Percentiles rank a stretch among this genome's conserved stretches.
These are phyloP conservation scores for Chlorella vulgaris DNA, from an alignment of 139 green algal genomes.

Conservation along the genomic window DNA sequence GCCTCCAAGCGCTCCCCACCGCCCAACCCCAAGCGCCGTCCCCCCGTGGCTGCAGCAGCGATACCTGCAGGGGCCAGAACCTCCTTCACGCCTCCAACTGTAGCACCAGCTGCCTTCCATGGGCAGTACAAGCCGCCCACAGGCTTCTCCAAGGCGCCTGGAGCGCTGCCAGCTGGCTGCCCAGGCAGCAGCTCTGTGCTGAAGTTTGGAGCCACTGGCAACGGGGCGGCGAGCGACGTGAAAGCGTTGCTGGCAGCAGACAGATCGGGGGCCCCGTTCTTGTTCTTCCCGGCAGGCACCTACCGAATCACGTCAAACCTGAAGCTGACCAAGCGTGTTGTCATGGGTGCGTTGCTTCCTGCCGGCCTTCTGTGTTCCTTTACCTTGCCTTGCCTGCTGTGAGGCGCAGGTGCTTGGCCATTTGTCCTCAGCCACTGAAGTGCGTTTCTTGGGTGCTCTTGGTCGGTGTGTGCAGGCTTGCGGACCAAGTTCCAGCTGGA, in stretches of 20 bases:
- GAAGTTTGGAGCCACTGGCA: neutral
- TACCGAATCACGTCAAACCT: slow-evolving; percentile 10
- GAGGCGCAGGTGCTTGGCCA: neutral
- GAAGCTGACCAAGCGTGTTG: neutral
- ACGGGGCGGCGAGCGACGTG: neutral
- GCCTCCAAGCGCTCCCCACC: neutral
- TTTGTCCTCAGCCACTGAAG: neutral
- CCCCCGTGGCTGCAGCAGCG: too few relatives aligned
- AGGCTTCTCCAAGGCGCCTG: neutral
- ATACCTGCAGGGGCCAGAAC: neutral
- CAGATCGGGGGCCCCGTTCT: neutral
- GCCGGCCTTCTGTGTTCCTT: neutral
- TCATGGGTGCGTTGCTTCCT: neutral
- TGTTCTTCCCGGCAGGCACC: slow-evolving; percentile 5
- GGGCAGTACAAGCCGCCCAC: neutral
- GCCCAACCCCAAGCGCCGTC: neutral
- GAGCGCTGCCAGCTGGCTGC: neutral
- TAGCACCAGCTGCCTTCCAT: neutral
- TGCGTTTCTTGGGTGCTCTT: neutral
- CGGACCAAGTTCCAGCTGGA: neutral
- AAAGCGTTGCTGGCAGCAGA: neutral
- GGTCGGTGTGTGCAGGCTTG: neutral
- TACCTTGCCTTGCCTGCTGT: neutral
- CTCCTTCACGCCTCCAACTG: neutral
- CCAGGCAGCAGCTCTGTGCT: neutral